Percentiles rank a stretch among this genome's conserved stretches.
These are phyloP conservation scores for Dittrichia graveolens DNA, from an alignment of 129 eudicot genomes.

Conservation along the genomic window DNA sequence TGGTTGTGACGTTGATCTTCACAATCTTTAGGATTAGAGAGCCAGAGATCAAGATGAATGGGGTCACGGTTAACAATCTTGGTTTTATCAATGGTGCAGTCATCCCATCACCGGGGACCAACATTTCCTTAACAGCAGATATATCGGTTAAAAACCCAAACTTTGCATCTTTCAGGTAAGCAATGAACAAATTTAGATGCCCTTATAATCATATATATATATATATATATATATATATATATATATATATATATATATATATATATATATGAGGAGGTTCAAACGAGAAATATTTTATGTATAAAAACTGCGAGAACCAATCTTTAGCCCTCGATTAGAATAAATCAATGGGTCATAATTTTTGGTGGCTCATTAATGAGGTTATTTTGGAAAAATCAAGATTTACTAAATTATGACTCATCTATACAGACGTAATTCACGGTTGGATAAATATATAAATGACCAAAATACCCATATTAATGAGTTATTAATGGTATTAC, in stretches of 20 bases:
- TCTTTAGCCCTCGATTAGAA: no score
- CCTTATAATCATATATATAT: neutral
- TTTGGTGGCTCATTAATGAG: no score
- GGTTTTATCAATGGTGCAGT: conserved; percentile 28
- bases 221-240: neutral
- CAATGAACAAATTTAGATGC: neutral
- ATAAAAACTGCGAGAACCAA: no score
- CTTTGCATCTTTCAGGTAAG: conserved; percentile 57
- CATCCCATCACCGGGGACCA: conserved; percentile 47
- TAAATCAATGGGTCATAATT: no score
- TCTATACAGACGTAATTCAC: no score
- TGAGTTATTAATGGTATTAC: no score
- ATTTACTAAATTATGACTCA: no score
- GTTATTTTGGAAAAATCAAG: no score
- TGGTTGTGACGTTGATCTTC: conserved; percentile 49
- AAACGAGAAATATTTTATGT: no score
- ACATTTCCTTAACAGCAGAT: conserved; percentile 57
- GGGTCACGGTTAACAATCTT: conserved; percentile 34
- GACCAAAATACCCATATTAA: no score
- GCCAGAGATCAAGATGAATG: conserved; percentile 58
- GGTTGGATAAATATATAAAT: no score
- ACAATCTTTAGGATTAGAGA: conserved; percentile 63
- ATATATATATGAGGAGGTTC: no score
- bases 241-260: neutral
- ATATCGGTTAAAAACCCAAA: conserved; percentile 86